phyloP scores from a whole-genome alignment of 169 alveolate species.

The Babesia ovata region DNA sequence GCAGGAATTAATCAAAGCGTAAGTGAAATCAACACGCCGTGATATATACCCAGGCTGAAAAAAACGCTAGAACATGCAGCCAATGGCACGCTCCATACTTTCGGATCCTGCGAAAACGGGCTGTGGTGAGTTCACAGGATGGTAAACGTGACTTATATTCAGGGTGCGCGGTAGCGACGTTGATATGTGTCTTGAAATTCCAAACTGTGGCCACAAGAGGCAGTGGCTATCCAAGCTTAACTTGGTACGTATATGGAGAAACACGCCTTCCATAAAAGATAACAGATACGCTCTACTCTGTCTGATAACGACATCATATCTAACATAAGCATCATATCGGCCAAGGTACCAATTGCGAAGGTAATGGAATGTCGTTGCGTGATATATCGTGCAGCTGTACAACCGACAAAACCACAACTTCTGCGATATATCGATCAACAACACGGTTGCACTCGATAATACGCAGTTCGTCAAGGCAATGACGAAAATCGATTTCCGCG shows the following conservation, averaged over 20 bases:
- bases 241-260: constrained; percentile 19
- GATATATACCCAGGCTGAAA: constrained; percentile 21
- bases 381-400: constrained; percentile 30
- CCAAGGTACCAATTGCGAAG: constrained; percentile 81
- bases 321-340: constrained; percentile 69
- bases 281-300: constrained; percentile 42
- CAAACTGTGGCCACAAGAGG: constrained; percentile 58
- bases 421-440: constrained; percentile 81
- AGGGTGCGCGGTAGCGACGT: constrained; percentile 67
- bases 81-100: constrained; percentile 56
- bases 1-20: constrained; percentile 36
- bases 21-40: neutral
- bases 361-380: constrained; percentile 7
- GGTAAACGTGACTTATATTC: neutral
- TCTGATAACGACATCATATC: constrained; percentile 31
- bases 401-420: constrained; percentile 60
- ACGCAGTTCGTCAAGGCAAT: constrained; percentile 72
- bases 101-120: constrained; percentile 67
- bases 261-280: neutral
- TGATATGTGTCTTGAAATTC: constrained; percentile 63
- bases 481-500: constrained; percentile 70
- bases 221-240: constrained; percentile 60
- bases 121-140: constrained; percentile 32
- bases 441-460: constrained; percentile 81
- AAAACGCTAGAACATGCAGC: constrained; percentile 31